These are phyloP conservation scores for Nephelium lappaceum DNA, from an alignment of 345 rosid genomes.

Conservation along the genomic window DNA sequence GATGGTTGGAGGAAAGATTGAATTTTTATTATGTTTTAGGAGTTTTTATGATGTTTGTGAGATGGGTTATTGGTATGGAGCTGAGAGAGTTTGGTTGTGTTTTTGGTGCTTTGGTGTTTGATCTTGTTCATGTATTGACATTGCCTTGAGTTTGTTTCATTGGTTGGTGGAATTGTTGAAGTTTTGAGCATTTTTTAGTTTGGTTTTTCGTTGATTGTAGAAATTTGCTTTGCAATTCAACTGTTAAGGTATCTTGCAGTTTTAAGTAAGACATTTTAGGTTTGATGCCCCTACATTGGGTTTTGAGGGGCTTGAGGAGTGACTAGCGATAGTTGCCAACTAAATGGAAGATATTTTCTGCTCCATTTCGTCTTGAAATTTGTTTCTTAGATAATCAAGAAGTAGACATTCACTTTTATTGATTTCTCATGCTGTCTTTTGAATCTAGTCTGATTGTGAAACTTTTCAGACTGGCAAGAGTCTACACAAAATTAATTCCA, in stretches of 20 bases:
- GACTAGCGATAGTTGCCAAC: too few relatives aligned
- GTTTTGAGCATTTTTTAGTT: background rate
- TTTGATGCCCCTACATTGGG: background rate
- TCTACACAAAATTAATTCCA: too few relatives aligned
- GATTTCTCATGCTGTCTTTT: too few relatives aligned
- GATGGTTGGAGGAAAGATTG: background rate
- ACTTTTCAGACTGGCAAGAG: too few relatives aligned
- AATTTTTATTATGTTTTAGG: background rate
- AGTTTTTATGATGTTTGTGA: background rate
- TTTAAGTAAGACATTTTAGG: background rate
- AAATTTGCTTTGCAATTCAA: background rate
- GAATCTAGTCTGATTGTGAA: too few relatives aligned
- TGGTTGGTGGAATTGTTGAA: background rate
- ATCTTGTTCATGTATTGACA: background rate
- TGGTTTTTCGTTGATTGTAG: background rate
- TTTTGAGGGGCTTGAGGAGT: background rate
- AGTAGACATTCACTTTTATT: too few relatives aligned
- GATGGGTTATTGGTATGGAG: background rate
- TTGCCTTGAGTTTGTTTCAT: background rate
- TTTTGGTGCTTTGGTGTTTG: background rate
- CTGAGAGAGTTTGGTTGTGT: background rate
- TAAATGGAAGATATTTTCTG: too few relatives aligned
- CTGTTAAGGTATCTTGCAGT: background rate
- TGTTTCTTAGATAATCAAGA: too few relatives aligned
- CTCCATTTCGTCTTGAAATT: too few relatives aligned